Evolutionary conservation across 805 yeast species (phyloP).

Genomic region (Brettanomyces nanus): DNA sequence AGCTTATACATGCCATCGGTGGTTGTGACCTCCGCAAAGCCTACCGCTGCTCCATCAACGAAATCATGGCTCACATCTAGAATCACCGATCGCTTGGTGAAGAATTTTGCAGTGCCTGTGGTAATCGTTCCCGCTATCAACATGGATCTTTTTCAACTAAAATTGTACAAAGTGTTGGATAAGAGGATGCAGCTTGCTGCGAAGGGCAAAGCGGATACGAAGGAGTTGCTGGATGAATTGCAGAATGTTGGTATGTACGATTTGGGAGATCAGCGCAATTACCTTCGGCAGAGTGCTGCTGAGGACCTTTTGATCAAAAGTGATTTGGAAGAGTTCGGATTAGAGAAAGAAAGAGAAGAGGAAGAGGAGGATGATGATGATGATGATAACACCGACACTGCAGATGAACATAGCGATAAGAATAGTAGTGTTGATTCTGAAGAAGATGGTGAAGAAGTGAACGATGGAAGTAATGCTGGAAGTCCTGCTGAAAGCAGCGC

Average conservation of each 20-base stretch:
- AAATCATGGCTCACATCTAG: slow-evolving; percentile 56
- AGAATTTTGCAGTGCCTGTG: slow-evolving; percentile 58
- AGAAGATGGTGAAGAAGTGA: background rate
- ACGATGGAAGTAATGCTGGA: background rate
- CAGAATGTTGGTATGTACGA: slow-evolving; percentile 21
- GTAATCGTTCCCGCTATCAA: slow-evolving; percentile 57
- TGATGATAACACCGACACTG: slow-evolving; percentile 5
- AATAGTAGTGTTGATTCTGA: slow-evolving; percentile 8
- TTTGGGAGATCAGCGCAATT: slow-evolving; percentile 17
- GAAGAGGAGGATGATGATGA: slow-evolving; percentile 5
- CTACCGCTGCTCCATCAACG: slow-evolving; percentile 39
- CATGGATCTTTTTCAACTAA: slow-evolving; percentile 42
- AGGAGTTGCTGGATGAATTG: slow-evolving; percentile 12
- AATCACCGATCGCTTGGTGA: slow-evolving; percentile 56
- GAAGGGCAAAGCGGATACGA: slow-evolving; percentile 10
- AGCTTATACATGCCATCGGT: slow-evolving; percentile 53
- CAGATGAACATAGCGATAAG: slow-evolving; percentile 6
- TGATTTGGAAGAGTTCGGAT: slow-evolving; percentile 7
- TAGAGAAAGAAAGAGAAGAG: background rate
- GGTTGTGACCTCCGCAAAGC: slow-evolving; percentile 49
- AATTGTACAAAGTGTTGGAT: slow-evolving; percentile 29
- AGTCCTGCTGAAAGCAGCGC: background rate
- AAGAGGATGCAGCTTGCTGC: slow-evolving; percentile 12
- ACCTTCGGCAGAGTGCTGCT: slow-evolving; percentile 8
- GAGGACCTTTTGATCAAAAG: slow-evolving; percentile 10